Conservation (phyloP, 768 basidiomycete species). For the Leccinum variicolor region DNA sequence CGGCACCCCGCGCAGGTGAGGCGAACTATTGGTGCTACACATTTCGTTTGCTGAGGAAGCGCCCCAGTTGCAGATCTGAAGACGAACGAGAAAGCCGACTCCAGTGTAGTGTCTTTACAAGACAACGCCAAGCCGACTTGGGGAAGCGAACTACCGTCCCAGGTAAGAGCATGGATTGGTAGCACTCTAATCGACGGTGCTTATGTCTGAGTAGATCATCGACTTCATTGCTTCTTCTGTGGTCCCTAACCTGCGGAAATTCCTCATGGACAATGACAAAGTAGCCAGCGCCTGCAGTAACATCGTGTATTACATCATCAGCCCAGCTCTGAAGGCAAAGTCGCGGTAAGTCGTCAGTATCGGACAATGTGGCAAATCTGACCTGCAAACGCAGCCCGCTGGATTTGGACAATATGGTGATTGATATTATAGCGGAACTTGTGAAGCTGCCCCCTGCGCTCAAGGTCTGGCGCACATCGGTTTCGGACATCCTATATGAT, state of each 20-base stretch:
- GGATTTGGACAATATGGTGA: slow-evolving; percentile 66
- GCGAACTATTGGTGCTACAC: background rate
- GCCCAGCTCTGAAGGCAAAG: slow-evolving; percentile 76
- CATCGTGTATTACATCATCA: slow-evolving; percentile 80
- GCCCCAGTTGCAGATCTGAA: slow-evolving; percentile 36
- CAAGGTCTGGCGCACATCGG: slow-evolving; percentile 81
- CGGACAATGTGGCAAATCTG: background rate
- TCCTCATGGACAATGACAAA: slow-evolving; percentile 84
- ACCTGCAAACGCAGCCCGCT: slow-evolving; percentile 52
- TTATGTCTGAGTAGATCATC: slow-evolving; percentile 52
- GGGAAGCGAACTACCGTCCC: slow-evolving; percentile 27
- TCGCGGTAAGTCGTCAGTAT: slow-evolving; percentile 47
- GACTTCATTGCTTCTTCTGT: slow-evolving; percentile 64
- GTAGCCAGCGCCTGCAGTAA: slow-evolving; percentile 75
- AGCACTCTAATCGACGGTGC: background rate
- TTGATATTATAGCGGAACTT: slow-evolving; percentile 76
- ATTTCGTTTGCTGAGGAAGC: background rate
- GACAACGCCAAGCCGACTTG: slow-evolving; percentile 28
- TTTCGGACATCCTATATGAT: slow-evolving; percentile 82
- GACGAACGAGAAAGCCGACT: slow-evolving; percentile 60
- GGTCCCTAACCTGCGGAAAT: slow-evolving; percentile 71
- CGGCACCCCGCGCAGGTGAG: slow-evolving; percentile 54
- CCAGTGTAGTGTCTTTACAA: slow-evolving; percentile 40
- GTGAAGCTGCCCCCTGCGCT: slow-evolving; percentile 69
- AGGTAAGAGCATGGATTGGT: slow-evolving; percentile 25